Percentiles rank a stretch among this genome's conserved stretches.
Conservation (phyloP, 2,329 filamentous ascomycete genomes). For the Aotearoamyces nothofagi region DNA sequence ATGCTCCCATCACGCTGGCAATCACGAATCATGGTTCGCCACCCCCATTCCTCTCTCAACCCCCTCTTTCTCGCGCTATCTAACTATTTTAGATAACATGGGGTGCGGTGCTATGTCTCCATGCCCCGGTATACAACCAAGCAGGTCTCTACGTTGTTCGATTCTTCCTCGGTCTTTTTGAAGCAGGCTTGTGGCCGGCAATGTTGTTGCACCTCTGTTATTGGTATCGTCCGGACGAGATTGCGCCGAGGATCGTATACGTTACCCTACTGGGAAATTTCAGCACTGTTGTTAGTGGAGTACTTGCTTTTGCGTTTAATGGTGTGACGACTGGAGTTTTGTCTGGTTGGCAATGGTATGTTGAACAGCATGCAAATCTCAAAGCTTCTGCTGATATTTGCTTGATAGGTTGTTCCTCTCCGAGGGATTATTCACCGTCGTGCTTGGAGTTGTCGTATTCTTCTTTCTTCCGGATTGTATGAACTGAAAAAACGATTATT, state of each 20-base stretch:
- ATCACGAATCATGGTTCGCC: slow-evolving; percentile 42
- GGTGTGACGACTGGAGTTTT: slow-evolving; percentile 14
- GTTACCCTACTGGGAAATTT: slow-evolving; percentile 28
- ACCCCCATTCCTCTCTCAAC: slow-evolving; percentile 2
- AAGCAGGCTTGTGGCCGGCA: slow-evolving; percentile 10
- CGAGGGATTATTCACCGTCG: slow-evolving; percentile 30
- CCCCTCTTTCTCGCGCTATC: slow-evolving; percentile 11
- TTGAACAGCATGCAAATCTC: slow-evolving; percentile 28
- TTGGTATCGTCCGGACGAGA: slow-evolving; percentile 29
- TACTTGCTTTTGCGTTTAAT: slow-evolving; percentile 29
- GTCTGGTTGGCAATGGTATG: slow-evolving; percentile 25
- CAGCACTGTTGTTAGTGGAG: slow-evolving; percentile 23
- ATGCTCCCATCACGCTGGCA: slow-evolving; percentile 40
- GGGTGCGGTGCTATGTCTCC: slow-evolving; percentile 7
- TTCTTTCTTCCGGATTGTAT: slow-evolving; percentile 14
- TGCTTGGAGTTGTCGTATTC: slow-evolving; percentile 27
- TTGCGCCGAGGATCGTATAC: slow-evolving; percentile 9
- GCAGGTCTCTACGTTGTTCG: slow-evolving; percentile 17
- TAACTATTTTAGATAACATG: slow-evolving; percentile 15
- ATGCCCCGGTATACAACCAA: slow-evolving; percentile 18
- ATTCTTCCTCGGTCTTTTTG: slow-evolving; percentile 10
- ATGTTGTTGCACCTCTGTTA: slow-evolving; percentile 25
- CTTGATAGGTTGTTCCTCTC: slow-evolving; percentile 37
- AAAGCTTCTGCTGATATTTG: slow-evolving; percentile 23
- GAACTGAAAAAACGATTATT: no score